phyloP scores from a whole-genome alignment of 306 rosid species.

The Quercus ilex region DNA sequence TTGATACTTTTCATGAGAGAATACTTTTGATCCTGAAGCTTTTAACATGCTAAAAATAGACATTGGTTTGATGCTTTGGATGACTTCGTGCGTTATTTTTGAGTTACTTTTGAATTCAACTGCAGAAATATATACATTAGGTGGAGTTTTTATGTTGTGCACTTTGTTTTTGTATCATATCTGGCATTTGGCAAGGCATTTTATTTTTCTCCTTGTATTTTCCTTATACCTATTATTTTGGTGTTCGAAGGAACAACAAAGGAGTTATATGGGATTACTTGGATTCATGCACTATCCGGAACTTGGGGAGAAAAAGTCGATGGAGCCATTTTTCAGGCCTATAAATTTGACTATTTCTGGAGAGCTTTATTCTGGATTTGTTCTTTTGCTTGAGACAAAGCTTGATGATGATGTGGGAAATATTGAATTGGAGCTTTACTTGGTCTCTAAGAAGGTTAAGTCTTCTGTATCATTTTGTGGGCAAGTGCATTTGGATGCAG shows the following conservation, averaged over 20 bases:
- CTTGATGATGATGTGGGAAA: slow-evolving; percentile 86
- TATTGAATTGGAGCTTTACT: slow-evolving; percentile 60
- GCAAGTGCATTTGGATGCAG: slow-evolving; percentile 55
- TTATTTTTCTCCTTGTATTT: background rate
- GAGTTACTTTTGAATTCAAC: background rate
- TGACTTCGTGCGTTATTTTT: background rate
- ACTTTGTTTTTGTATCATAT: background rate
- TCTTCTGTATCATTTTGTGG: slow-evolving; percentile 68
- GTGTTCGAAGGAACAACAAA: slow-evolving; percentile 73
- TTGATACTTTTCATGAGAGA: background rate
- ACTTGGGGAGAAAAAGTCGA: slow-evolving; percentile 59
- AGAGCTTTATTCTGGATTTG: slow-evolving; percentile 62
- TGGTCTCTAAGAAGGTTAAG: slow-evolving; percentile 68
- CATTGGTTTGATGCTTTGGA: background rate
- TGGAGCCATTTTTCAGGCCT: slow-evolving; percentile 59
- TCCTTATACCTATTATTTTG: slow-evolving; percentile 20
- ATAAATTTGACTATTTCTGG: slow-evolving; percentile 60
- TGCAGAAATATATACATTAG: background rate
- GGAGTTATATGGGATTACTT: slow-evolving; percentile 75
- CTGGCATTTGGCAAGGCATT: slow-evolving; percentile 4
- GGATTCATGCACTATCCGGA: slow-evolving; percentile 55
- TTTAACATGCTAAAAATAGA: background rate
- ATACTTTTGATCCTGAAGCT: background rate
- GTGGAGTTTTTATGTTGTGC: background rate
- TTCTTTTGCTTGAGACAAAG: slow-evolving; percentile 68